phyloP scores from a whole-genome alignment of 306 rosid species.

The Phaseolus lunatus region DNA sequence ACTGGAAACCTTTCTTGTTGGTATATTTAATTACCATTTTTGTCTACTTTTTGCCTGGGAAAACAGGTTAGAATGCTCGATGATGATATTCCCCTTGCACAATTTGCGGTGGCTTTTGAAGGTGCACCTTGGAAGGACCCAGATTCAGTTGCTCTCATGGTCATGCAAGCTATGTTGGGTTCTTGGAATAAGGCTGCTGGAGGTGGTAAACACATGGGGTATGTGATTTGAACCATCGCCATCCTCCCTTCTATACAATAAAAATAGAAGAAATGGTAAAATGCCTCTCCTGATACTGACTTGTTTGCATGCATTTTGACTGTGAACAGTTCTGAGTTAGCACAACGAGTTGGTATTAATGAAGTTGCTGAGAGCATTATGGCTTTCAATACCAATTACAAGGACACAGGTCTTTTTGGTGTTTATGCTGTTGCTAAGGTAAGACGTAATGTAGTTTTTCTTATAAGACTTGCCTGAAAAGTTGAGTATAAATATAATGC shows the following conservation, averaged over 20 bases:
- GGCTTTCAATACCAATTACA: conserved; percentile 95
- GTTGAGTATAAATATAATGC: background rate
- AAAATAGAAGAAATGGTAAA: background rate
- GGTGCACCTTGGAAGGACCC: conserved; percentile 99
- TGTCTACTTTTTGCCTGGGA: conserved; percentile 22
- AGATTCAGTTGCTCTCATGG: conserved; percentile 92
- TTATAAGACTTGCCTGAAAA: too few relatives aligned
- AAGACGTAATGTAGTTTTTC: background rate
- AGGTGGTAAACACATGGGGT: conserved; percentile 99
- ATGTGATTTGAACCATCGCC: conserved; percentile 26
- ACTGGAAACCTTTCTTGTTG: background rate
- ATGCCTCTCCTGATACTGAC: conserved; percentile 5
- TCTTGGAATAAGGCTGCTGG: conserved; percentile 91
- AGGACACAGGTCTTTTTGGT: conserved; percentile 93
- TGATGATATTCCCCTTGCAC: conserved; percentile 87
- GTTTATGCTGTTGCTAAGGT: conserved; percentile 91
- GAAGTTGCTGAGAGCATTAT: conserved; percentile 90
- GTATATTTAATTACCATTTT: conserved; percentile 15
- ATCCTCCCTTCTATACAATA: background rate
- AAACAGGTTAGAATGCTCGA: conserved; percentile 90
- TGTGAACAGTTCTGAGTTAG: conserved; percentile 75
- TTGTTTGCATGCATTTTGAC: conserved; percentile 31
- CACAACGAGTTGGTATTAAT: conserved; percentile 75
- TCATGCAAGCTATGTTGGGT: conserved; percentile 98
- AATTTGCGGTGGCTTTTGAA: conserved; percentile 90